A percentile compares a stretch with the other conserved stretches of the same genome.
phyloP scores from a whole-genome alignment of 2,329 filamentous ascomycete genomes.

The Epichloe elymi region DNA sequence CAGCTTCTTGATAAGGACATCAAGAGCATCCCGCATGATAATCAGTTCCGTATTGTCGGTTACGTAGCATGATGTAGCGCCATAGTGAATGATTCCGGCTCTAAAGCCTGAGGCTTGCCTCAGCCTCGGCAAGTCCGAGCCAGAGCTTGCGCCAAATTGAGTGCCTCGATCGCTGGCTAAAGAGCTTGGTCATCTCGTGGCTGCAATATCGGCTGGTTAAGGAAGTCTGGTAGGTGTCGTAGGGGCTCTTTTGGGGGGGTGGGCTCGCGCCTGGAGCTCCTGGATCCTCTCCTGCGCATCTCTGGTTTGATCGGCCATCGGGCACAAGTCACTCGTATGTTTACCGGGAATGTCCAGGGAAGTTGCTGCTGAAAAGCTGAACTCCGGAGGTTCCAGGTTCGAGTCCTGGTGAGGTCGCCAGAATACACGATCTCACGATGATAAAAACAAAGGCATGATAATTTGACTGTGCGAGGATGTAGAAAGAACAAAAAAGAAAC shows the following conservation, averaged over 20 bases:
- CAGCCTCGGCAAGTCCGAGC: conserved; percentile 69
- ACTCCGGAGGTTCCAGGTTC: too few relatives aligned
- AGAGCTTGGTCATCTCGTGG: conserved; percentile 64
- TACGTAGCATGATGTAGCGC: conserved; percentile 25
- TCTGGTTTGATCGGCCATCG: conserved; percentile 2
- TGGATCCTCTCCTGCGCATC: conserved; percentile 5
- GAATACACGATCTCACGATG: too few relatives aligned
- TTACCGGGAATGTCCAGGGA: too few relatives aligned
- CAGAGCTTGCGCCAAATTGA: conserved; percentile 77
- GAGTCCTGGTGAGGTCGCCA: too few relatives aligned
- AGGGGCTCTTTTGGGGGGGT: conserved; percentile 7
- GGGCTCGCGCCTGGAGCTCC: conserved; percentile 6
- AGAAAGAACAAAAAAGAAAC: too few relatives aligned
- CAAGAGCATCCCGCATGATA: conserved; percentile 48
- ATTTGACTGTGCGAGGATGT: too few relatives aligned
- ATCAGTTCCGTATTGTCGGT: conserved; percentile 73
- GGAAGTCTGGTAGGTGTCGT: conserved; percentile 45
- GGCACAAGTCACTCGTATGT: neutral
- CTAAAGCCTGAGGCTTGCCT: conserved; percentile 67
- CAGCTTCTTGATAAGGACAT: conserved; percentile 65
- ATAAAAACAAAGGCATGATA: too few relatives aligned
- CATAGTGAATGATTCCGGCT: conserved; percentile 71
- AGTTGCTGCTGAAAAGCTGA: too few relatives aligned
- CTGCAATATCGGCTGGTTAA: conserved; percentile 62
- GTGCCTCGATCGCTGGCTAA: conserved; percentile 61